Evolutionary conservation across 1,139 yeast genomes (phyloP), one percentile per base, ranked within the genome.

Genomic region (Wickerhamiella pararugosa): DNA sequence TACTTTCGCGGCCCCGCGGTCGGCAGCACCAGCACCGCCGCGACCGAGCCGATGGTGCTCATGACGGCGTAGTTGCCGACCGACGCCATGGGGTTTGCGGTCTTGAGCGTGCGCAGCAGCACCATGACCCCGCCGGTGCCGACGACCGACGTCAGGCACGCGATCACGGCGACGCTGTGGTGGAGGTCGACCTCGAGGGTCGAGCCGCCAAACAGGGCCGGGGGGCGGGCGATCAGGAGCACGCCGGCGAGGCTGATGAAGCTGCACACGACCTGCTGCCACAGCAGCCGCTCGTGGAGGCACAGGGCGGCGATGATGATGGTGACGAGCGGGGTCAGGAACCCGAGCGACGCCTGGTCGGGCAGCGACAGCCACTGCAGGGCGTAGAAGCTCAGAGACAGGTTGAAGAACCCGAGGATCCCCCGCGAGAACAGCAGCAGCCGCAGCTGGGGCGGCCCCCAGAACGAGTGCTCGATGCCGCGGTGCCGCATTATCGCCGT

Each of bases 61-160:
- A 72, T 64, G 34, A 77, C 62, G 0, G 94, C 75, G 60, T 79
- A 82, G 56, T 79, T 79, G 46, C 83, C 72, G 4, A 84, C 94
- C n/a, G 83, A 76, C 33, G 84, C 59, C 27, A 84, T 64, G 0
- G 95, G 86, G 58, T 84, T 94, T 5, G 86, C 90, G 36, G 73
- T 63, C 48, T 70, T 73, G 35, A 86, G 79, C 51, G 73, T 75
- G 34, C 94, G 65, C 45, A 86, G 71, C 6, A 78, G 64, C 37
- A 84, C 77, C 63, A 76, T 79, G 5, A 86, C 92, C 5, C 67
- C 55, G 25, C 81, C 73, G 0, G 86, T 81, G 1, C 90, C 87
- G 31, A 73, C 53, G 1, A 80, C 84, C 4, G 25, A 33, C 7
- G 15, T 5, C 5, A 36, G 9, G 0, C 84, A 84, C 29, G 78